phyloP scores from a whole-genome alignment of 768 basidiomycete species.

The Dioszegia aurantiaca region DNA sequence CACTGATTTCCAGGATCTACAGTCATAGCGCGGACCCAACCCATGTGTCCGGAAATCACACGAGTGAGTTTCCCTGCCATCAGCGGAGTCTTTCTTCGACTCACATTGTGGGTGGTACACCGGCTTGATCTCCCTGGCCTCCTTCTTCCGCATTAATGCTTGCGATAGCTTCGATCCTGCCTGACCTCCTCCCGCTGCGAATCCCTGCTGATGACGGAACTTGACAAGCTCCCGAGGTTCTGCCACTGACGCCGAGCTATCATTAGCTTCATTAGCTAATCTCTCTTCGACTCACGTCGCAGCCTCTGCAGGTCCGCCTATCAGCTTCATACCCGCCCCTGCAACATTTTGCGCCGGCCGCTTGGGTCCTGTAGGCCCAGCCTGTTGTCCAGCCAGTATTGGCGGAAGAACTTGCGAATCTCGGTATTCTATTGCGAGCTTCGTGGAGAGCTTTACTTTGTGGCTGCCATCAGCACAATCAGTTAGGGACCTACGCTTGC shows the following conservation, averaged over 20 bases:
- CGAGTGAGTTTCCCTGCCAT: constrained; percentile 76
- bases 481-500: constrained; percentile 38
- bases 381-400: constrained; percentile 75
- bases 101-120: constrained; percentile 81
- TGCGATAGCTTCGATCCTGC: constrained; percentile 64
- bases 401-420: constrained; percentile 81
- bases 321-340: constrained; percentile 34
- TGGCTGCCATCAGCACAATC: constrained; percentile 31
- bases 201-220: constrained; percentile 51
- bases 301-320: constrained; percentile 53
- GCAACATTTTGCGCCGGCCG: constrained; percentile 55
- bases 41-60: constrained; percentile 95
- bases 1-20: constrained; percentile 98
- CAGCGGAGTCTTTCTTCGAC: constrained; percentile 17
- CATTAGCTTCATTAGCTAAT: constrained; percentile 8
- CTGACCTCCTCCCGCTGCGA: constrained; percentile 52
- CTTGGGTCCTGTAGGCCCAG: constrained; percentile 69
- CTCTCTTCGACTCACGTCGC: constrained; percentile 28
- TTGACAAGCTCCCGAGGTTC: constrained; percentile 45
- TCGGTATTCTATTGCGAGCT: constrained; percentile 84
- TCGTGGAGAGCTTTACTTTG: constrained; percentile 62
- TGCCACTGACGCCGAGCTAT: constrained; percentile 8
- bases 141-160: constrained; percentile 87
- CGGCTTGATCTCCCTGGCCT: constrained; percentile 87
- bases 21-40: constrained; percentile 94